Conservation (phyloP, 768 basidiomycete species). For the Chalciporus pseudorubinellus region DNA sequence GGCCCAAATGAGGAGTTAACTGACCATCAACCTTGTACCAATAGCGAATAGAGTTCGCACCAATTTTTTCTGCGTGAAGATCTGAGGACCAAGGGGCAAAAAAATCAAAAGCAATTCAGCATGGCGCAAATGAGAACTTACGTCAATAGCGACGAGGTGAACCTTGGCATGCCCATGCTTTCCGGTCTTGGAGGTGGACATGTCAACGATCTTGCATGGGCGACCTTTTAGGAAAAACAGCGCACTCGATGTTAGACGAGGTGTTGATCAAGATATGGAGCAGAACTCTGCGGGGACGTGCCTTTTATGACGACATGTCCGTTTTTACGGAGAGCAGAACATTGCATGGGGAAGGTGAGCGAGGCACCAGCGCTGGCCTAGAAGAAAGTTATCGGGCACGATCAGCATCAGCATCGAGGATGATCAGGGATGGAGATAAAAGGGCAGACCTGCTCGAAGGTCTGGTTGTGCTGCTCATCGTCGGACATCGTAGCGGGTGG, state of each 20-base stretch:
- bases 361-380: constrained; percentile 77
- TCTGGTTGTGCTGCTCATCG: constrained; percentile 90
- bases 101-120: background rate
- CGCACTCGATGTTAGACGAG: constrained; percentile 2
- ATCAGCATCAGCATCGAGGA: constrained; percentile 12
- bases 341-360: constrained; percentile 83
- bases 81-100: constrained; percentile 48
- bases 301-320: constrained; percentile 97
- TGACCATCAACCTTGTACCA: too few species aligned
- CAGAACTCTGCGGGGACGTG: constrained; percentile 16
- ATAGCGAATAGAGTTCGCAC: constrained; percentile 44
- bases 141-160: constrained; percentile 95
- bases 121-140: constrained; percentile 41
- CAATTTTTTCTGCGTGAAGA: constrained; percentile 98
- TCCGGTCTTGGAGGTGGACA: constrained; percentile 99
- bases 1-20: constrained; percentile 4
- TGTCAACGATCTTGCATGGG: constrained; percentile 98
- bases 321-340: constrained; percentile 92
- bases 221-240: constrained; percentile 46
- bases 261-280: background rate
- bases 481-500: constrained; percentile 67
- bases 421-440: constrained; percentile 9
- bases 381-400: constrained; percentile 15
- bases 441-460: constrained; percentile 71
- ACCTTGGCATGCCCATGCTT: constrained; percentile 99